Percentiles rank a stretch among this genome's conserved stretches.
phyloP scores from a whole-genome alignment of 768 basidiomycete species.

The Chlorophyllum brunneum region DNA sequence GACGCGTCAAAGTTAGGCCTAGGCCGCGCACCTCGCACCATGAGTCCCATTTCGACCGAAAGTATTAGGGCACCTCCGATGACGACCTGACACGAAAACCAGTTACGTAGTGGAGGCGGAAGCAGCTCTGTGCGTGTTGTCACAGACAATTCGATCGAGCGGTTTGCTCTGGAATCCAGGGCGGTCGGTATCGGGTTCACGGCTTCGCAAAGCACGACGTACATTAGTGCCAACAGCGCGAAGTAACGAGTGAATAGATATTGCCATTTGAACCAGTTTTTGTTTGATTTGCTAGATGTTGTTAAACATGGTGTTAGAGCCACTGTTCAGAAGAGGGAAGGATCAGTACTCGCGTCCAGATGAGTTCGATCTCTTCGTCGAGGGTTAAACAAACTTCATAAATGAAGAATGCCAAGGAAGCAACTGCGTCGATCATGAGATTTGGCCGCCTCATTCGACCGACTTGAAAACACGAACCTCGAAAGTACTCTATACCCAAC shows the following conservation, averaged over 20 bases:
- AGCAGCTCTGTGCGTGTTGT: conserved; percentile 9
- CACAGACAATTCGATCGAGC: conserved; percentile 18
- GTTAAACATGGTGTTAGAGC: background rate
- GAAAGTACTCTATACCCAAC: conserved; percentile 17
- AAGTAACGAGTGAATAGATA: conserved; percentile 28
- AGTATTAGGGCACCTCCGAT: conserved; percentile 22
- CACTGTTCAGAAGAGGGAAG: background rate
- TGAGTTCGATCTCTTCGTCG: conserved; percentile 29
- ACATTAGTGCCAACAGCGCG: conserved; percentile 24
- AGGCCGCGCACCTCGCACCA: conserved; percentile 22
- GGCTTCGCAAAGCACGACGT: conserved; percentile 6
- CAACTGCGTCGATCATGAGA: conserved; percentile 18
- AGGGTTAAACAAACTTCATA: conserved; percentile 32
- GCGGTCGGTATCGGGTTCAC: background rate
- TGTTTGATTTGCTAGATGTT: conserved; percentile 20
- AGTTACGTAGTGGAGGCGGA: conserved; percentile 15
- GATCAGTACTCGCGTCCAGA: conserved; percentile 29
- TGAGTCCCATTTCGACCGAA: conserved; percentile 26
- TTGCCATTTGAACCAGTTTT: conserved; percentile 26
- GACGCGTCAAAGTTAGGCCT: background rate
- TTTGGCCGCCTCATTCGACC: background rate
- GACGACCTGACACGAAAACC: conserved; percentile 24
- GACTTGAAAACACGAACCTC: conserved; percentile 16
- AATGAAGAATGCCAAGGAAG: conserved; percentile 27
- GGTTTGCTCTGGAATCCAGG: conserved; percentile 20